Evolutionary conservation across 1,139 yeast species (phyloP), one percentile per base, ranked within the genome.

Genomic region (Saccharomycopsis crataegensis): DNA sequence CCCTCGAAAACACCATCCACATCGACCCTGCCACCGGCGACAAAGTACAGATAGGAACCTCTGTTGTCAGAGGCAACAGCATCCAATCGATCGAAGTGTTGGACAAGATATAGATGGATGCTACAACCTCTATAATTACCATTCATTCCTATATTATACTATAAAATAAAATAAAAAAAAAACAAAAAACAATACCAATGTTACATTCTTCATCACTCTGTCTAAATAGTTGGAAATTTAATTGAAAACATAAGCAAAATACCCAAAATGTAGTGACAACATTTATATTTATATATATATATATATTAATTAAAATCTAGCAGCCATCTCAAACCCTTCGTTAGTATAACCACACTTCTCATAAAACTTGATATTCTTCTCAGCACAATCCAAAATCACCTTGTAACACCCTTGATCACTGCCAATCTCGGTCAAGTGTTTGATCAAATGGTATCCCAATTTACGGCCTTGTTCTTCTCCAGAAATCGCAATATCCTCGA

Each of bases 401-500:
- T 93, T 93, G 70, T 93, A 93, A 62, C 95, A 90, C 4, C 93
- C 94, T 22, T 63, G 66, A 1, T 69, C 62, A 55, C 76, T 63
- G 6, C 88, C 96, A 47, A 86, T 66, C 33, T 73, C 72, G 6
- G 84, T 78, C 63, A 93, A 74, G 14, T 79, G 73, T 34, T 74
- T 70, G 61, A 93, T 87, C 70, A 93, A 68, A 16, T 76, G 70
- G 61, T 75, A 70, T 0, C 99, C 99, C 52, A 93, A 71, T 61
- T 80, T 79, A 66, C 84, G 83, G 8, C 99, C 99, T 64, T 91
- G 97, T 66, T 87, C 89, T 14, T 76, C 70, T 41, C 69, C 67
- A 38, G 82, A 78, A 6, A 93, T 96, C 0, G 97, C 87, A 57
- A 93, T 91, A 66, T 93, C 99, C 66, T 93, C 99, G 59, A 93